A percentile compares a stretch with the other conserved stretches of the same genome.
Evolutionary conservation across 2,329 filamentous ascomycete genomes (phyloP).

Genomic region (Stemphylium beticola): DNA sequence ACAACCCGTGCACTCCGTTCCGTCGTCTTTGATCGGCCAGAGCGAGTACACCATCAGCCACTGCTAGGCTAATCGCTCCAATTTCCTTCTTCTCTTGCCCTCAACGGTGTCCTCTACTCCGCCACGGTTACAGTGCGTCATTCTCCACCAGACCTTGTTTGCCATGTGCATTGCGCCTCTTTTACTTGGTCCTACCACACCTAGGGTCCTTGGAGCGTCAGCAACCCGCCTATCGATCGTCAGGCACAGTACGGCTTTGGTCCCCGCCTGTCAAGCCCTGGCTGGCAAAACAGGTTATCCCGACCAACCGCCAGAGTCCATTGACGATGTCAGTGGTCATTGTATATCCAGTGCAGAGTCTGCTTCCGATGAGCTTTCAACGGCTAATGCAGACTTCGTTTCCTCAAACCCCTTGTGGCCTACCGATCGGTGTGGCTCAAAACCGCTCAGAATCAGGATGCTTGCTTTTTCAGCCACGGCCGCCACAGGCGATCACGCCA

Average conservation of each 20-base stretch:
- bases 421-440: neutral
- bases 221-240: constrained; percentile 13
- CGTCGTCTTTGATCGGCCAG: neutral
- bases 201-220: neutral
- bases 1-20: neutral
- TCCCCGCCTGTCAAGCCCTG: neutral
- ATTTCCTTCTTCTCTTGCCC: neutral
- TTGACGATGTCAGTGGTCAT: neutral
- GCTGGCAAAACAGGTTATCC: neutral
- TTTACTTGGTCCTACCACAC: constrained; percentile 9
- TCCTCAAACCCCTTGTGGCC: neutral
- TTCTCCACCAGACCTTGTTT: constrained; percentile 11
- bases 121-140: constrained; percentile 14
- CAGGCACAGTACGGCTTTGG: constrained; percentile 10
- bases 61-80: constrained; percentile 3
- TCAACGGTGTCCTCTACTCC: constrained; percentile 5
- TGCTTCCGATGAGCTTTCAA: too few species aligned
- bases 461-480: neutral
- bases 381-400: neutral
- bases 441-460: neutral
- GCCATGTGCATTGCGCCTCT: constrained; percentile 15
- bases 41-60: constrained; percentile 1
- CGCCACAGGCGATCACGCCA: neutral
- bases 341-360: neutral
- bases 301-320: neutral